Percentiles rank a stretch among this genome's conserved stretches.
Evolutionary conservation across 2,329 filamentous ascomycete species (phyloP).

Genomic region (Nannizziopsis arthrosporioides): DNA sequence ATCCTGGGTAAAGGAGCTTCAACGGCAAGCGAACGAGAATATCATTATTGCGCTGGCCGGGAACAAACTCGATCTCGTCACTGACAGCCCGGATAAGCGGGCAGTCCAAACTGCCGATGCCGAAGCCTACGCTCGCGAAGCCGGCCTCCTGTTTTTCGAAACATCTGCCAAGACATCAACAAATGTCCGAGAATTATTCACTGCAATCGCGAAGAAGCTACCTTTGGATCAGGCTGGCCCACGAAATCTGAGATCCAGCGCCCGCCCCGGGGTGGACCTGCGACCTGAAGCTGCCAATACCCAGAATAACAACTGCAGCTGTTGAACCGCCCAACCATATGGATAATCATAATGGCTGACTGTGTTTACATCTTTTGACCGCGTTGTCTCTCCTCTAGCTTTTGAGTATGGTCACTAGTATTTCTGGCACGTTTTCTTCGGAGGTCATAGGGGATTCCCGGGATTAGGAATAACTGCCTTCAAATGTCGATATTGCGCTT

Average conservation of each 20-base stretch:
- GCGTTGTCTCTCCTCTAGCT: not conserved
- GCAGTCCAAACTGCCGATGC: constrained; percentile 81
- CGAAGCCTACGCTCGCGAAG: constrained; percentile 87
- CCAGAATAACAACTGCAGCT: constrained; percentile 52
- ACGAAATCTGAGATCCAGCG: constrained; percentile 60
- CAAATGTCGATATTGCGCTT: not conserved
- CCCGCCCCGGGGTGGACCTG: constrained; percentile 55
- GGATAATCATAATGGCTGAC: not conserved
- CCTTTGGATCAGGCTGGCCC: constrained; percentile 94
- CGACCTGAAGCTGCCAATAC: constrained; percentile 51
- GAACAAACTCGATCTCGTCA: constrained; percentile 95
- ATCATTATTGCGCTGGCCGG: constrained; percentile 97
- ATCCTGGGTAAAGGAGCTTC: constrained; percentile 97
- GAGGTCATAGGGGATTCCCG: not conserved
- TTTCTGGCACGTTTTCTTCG: not conserved
- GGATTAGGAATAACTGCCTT: not conserved
- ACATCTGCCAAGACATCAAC: constrained; percentile 95
- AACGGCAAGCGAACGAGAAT: constrained; percentile 98
- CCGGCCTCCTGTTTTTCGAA: constrained; percentile 92
- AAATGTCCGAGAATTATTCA: constrained; percentile 92
- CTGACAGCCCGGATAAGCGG: constrained; percentile 88
- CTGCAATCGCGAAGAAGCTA: constrained; percentile 93
- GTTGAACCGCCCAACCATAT: constrained; percentile 34
- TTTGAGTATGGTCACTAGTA: not conserved
- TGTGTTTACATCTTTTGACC: not conserved